Evolutionary conservation across 345 rosid genomes (phyloP).

Genomic region (Hibiscus syriacus): DNA sequence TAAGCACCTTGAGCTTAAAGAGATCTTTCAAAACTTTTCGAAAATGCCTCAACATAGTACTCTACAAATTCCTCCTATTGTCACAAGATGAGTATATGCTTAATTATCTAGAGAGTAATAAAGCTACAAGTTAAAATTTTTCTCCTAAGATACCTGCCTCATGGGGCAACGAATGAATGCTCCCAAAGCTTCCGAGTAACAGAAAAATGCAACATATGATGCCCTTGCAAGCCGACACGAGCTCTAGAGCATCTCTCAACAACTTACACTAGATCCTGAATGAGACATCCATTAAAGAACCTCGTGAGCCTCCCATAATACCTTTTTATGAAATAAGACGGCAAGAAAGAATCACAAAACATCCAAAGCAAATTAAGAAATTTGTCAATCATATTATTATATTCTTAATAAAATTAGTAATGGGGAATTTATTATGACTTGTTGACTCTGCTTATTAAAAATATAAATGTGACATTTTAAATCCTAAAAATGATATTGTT

Average conservation of each 20-base stretch:
- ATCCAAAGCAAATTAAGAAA: neutral
- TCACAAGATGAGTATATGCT: neutral
- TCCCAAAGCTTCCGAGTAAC: neutral
- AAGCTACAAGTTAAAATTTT: neutral
- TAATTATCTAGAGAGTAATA: neutral
- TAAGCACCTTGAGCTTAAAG: neutral
- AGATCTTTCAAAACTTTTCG: neutral
- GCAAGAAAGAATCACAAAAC: slow-evolving; percentile 20
- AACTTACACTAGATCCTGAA: neutral
- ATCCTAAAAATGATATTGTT: neutral
- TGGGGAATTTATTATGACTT: neutral
- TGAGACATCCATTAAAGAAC: slow-evolving; percentile 35
- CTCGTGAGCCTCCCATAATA: slow-evolving; percentile 84
- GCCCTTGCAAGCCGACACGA: neutral
- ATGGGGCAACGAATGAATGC: slow-evolving; percentile 9
- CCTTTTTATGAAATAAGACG: slow-evolving; percentile 77
- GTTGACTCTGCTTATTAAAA: neutral
- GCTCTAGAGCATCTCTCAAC: neutral
- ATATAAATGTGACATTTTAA: neutral
- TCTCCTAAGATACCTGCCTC: neutral
- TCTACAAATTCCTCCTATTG: slow-evolving; percentile 9
- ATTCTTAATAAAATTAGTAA: neutral
- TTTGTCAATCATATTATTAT: neutral
- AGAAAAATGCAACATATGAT: neutral
- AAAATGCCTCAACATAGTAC: neutral